Evolutionary conservation across 164 flowering plant species (phyloP).

Genomic region (Akebia trifoliata): DNA sequence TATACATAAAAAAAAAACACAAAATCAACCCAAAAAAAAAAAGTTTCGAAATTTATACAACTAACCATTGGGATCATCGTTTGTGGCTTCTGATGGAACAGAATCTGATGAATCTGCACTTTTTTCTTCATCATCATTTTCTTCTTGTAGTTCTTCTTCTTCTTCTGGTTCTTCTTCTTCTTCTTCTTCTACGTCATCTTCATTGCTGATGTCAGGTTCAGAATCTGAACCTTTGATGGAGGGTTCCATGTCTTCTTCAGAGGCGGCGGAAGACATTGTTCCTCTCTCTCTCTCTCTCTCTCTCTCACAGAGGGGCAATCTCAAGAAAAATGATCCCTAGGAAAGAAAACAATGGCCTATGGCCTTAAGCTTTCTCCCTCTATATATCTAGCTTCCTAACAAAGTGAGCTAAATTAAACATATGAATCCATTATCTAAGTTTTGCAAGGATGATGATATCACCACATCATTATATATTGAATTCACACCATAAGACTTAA

Average conservation of each 20-base stretch:
- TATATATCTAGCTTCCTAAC: too few relatives aligned
- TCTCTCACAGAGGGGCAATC: background rate
- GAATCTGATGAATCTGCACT: slow-evolving; percentile 8
- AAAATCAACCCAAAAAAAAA: background rate
- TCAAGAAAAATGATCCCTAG: too few relatives aligned
- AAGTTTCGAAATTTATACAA: too few relatives aligned
- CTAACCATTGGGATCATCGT: slow-evolving; percentile 14
- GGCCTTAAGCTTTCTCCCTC: too few relatives aligned
- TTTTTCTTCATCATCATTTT: slow-evolving; percentile 15
- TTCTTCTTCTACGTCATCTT: slow-evolving; percentile 7
- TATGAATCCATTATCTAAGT: too few relatives aligned
- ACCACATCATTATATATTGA: too few relatives aligned
- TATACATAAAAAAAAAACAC: background rate
- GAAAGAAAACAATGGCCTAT: too few relatives aligned
- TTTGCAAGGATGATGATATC: too few relatives aligned
- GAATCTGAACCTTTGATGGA: slow-evolving; percentile 5
- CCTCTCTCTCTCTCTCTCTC: slow-evolving; percentile 6
- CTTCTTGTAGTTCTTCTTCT: slow-evolving; percentile 10
- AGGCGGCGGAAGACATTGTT: slow-evolving; percentile 4
- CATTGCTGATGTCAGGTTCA: slow-evolving; percentile 1
- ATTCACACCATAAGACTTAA: too few relatives aligned
- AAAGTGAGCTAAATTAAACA: too few relatives aligned
- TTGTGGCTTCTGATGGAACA: background rate
- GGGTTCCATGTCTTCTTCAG: background rate
- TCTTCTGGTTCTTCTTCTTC: slow-evolving; percentile 18